Percentiles rank a stretch among this genome's conserved stretches.
These are phyloP conservation scores for Asterionellopsis glacialis DNA, from an alignment of 108 stramenopile species.

Conservation along the genomic window DNA sequence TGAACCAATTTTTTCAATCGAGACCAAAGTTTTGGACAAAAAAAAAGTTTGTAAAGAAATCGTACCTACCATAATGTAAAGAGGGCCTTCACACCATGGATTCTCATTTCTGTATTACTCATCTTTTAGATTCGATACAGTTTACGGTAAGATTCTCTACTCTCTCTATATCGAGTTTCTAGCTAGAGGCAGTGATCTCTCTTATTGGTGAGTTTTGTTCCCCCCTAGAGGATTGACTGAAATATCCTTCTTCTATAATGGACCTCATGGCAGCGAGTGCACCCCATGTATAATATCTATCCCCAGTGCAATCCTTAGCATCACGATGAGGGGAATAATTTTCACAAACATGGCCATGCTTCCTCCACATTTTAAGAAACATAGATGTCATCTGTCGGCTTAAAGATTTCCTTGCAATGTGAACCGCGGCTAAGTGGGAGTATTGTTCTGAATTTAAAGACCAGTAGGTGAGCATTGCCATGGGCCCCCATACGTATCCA, in stretches of 20 bases:
- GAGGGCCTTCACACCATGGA: too few species aligned
- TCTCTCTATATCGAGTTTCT: too few species aligned
- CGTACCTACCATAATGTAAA: too few species aligned
- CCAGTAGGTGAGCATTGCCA: constrained; percentile 27
- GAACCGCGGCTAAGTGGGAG: neutral
- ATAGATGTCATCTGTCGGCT: constrained; percentile 18
- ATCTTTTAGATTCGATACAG: too few species aligned
- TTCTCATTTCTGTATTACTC: too few species aligned
- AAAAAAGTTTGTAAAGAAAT: too few species aligned
- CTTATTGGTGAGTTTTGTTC: too few species aligned
- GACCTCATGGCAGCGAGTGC: constrained; percentile 19
- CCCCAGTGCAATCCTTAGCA: constrained; percentile 20
- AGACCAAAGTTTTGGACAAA: too few species aligned
- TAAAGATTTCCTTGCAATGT: constrained; percentile 3
- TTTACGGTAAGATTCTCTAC: too few species aligned
- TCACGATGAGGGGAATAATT: constrained; percentile 19
- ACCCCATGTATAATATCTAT: constrained; percentile 29
- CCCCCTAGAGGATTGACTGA: too few species aligned
- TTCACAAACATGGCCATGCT: constrained; percentile 24
- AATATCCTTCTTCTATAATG: constrained; percentile 19
- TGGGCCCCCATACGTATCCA: constrained; percentile 26
- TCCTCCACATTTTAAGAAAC: constrained; percentile 20
- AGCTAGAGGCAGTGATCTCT: too few species aligned
- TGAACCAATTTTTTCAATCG: too few species aligned
- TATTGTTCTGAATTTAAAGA: constrained; percentile 1